phyloP scores from a whole-genome alignment of 139 green algal species.

The Chlorella sp. region DNA sequence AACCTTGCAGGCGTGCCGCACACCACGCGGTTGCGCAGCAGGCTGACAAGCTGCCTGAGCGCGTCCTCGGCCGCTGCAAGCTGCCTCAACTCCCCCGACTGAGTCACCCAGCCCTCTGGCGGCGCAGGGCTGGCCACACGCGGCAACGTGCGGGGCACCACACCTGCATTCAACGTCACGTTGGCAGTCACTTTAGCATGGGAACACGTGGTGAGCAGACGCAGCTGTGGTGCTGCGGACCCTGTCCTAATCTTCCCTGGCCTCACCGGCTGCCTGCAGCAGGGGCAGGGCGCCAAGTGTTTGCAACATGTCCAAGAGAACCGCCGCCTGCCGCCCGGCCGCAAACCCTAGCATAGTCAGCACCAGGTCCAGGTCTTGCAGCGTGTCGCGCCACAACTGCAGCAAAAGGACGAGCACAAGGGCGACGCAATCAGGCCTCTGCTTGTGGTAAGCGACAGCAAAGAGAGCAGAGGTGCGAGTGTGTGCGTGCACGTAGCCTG shows the following conservation, averaged over 20 bases:
- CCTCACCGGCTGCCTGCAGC: background rate
- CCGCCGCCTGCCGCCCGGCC: background rate
- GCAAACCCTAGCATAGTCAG: background rate
- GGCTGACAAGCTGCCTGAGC: background rate
- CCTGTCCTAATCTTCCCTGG: too few relatives aligned
- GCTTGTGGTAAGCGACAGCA: too few relatives aligned
- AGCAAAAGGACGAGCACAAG: background rate
- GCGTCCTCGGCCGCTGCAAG: background rate
- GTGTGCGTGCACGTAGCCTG: too few relatives aligned
- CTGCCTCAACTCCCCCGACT: background rate
- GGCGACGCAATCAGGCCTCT: too few relatives aligned
- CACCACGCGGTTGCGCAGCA: background rate
- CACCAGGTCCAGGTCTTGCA: slow-evolving; percentile 11
- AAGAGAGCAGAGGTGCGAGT: too few relatives aligned
- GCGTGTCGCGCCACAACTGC: background rate
- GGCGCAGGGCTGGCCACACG: too few relatives aligned
- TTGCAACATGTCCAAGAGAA: background rate
- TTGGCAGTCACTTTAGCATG: too few relatives aligned
- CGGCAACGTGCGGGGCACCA: too few relatives aligned
- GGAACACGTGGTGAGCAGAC: too few relatives aligned
- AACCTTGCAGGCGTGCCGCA: background rate
- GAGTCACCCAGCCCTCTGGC: too few relatives aligned
- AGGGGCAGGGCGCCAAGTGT: background rate
- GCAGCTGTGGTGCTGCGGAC: too few relatives aligned
- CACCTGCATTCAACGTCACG: too few relatives aligned